Percentiles rank a stretch among this genome's conserved stretches.
These are phyloP conservation scores for Kandelia obovata DNA, from an alignment of 345 rosid species.

Conservation along the genomic window DNA sequence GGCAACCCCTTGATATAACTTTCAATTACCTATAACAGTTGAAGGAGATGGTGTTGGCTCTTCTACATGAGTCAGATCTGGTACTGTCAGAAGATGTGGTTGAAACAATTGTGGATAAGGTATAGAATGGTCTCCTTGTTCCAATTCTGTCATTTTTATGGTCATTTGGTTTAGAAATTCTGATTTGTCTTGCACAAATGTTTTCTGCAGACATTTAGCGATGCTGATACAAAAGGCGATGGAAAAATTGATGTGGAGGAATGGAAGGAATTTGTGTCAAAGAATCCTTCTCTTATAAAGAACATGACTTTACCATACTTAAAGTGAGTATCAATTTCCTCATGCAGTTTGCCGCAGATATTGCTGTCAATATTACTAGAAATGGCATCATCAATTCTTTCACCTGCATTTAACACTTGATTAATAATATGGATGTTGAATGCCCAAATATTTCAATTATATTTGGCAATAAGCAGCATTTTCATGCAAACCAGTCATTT, in stretches of 20 bases:
- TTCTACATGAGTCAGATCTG: constrained; percentile 83
- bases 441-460: too few relatives aligned
- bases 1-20: neutral
- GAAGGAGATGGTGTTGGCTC: constrained; percentile 89
- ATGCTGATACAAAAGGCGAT: constrained; percentile 67
- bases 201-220: constrained; percentile 50
- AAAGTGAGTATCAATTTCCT: constrained; percentile 45
- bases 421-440: too few relatives aligned
- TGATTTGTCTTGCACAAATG: neutral
- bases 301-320: constrained; percentile 93
- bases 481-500: too few relatives aligned
- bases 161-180: constrained; percentile 1
- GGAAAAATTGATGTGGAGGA: constrained; percentile 83
- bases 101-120: constrained; percentile 78
- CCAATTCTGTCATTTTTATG: neutral
- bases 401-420: too few relatives aligned
- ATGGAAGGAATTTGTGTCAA: constrained; percentile 75
- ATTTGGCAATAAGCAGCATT: too few relatives aligned
- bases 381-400: too few relatives aligned
- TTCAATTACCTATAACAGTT: constrained; percentile 36
- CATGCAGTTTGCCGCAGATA: too few relatives aligned
- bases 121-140: constrained; percentile 14
- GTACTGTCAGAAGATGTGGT: constrained; percentile 61
- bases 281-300: constrained; percentile 75
- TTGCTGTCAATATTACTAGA: too few relatives aligned